phyloP scores from a whole-genome alignment of 2,329 filamentous ascomycete species.

The Colletotrichum magnum region DNA sequence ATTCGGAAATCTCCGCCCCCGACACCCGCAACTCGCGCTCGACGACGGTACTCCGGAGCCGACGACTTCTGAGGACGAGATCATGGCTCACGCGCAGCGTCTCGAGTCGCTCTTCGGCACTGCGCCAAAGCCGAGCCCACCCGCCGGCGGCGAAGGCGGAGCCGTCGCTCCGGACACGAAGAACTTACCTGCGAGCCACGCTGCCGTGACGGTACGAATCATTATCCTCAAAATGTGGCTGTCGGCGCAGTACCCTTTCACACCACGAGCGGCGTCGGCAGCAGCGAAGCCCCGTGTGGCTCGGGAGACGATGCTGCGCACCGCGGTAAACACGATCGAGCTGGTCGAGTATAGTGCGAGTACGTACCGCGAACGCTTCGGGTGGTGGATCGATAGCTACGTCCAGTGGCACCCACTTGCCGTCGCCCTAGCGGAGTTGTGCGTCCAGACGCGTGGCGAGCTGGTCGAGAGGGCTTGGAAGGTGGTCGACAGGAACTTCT shows the following conservation, averaged over 20 bases:
- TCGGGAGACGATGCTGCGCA: conserved; percentile 60
- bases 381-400: conserved; percentile 65
- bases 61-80: conserved; percentile 53
- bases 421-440: conserved; percentile 67
- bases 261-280: conserved; percentile 46
- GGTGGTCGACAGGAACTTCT: conserved; percentile 61
- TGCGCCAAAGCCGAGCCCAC: conserved; percentile 47
- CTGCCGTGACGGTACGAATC: conserved; percentile 56
- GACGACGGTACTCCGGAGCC: conserved; percentile 25
- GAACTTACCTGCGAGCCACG: conserved; percentile 53
- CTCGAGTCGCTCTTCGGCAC: conserved; percentile 58
- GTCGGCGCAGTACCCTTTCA: conserved; percentile 60
- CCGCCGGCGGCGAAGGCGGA: background rate
- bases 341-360: conserved; percentile 51
- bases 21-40: conserved; percentile 49
- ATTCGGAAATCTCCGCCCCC: conserved; percentile 53
- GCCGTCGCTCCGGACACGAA: conserved; percentile 1
- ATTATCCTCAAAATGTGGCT: conserved; percentile 64
- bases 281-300: conserved; percentile 51
- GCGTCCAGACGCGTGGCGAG: conserved; percentile 60
- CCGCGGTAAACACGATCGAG: conserved; percentile 63
- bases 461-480: conserved; percentile 65
- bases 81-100: conserved; percentile 54
- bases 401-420: conserved; percentile 70
- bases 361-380: conserved; percentile 55